phyloP scores from a whole-genome alignment of 352 stramenopile genomes.

The Phytophthora fragariae region DNA sequence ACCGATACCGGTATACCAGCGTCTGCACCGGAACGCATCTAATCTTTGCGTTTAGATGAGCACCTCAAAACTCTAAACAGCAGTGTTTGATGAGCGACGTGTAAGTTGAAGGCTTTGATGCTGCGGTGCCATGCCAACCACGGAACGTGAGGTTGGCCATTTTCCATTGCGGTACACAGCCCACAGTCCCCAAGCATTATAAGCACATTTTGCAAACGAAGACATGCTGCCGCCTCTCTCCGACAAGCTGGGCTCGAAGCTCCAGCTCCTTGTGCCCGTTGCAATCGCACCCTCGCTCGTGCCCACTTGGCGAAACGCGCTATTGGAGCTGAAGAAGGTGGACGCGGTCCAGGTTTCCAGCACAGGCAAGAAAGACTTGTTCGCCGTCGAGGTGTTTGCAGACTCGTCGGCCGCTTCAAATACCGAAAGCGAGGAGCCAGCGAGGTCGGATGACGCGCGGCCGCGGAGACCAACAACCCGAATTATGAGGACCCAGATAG shows the following conservation, averaged over 20 bases:
- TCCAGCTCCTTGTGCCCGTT: slow-evolving; percentile 25
- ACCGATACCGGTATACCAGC: slow-evolving; percentile 6
- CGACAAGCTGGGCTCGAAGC: slow-evolving; percentile 23
- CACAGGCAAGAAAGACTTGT: slow-evolving; percentile 19
- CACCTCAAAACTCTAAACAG: slow-evolving; percentile 13
- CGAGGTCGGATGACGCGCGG: not conserved
- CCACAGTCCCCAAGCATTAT: not conserved
- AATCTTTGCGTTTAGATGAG: slow-evolving; percentile 30
- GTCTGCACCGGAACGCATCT: slow-evolving; percentile 27
- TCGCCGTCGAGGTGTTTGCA: slow-evolving; percentile 29
- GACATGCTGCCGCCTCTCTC: slow-evolving; percentile 34
- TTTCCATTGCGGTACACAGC: slow-evolving; percentile 12
- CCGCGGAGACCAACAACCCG: slow-evolving; percentile 20
- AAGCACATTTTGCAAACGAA: not conserved
- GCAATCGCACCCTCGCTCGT: slow-evolving; percentile 11
- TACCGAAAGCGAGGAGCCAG: not conserved
- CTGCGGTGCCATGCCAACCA: not conserved
- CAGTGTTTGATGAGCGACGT: slow-evolving; percentile 15
- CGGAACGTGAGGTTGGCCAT: slow-evolving; percentile 3
- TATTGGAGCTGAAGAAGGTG: slow-evolving; percentile 36
- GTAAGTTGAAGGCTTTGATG: slow-evolving; percentile 2
- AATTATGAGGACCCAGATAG: slow-evolving; percentile 23
- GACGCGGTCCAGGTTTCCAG: slow-evolving; percentile 17
- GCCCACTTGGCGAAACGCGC: slow-evolving; percentile 19
- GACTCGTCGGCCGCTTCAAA: slow-evolving; percentile 3